Evolutionary conservation across 2,329 filamentous ascomycete genomes (phyloP).

Genomic region (Microcyclosporella mali): DNA sequence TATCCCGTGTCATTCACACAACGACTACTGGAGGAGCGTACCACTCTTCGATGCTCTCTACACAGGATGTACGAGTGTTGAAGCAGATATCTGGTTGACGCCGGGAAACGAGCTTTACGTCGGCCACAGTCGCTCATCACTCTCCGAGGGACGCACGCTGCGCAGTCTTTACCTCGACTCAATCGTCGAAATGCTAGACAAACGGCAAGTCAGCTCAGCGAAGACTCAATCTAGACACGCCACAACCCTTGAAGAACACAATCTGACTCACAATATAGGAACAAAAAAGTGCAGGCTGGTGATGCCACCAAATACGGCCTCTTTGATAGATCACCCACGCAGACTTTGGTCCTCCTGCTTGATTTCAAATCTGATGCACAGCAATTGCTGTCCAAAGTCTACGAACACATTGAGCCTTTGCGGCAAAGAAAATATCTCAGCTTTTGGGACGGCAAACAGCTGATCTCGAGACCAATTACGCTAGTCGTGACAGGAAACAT

Average conservation of each 20-base stretch:
- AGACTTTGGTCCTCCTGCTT: constrained; percentile 55
- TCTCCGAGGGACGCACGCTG: constrained; percentile 53
- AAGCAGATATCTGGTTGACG: constrained; percentile 62
- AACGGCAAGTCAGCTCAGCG: constrained; percentile 33
- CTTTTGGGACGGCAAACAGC: constrained; percentile 43
- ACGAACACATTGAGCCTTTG: constrained; percentile 53
- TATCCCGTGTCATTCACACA: constrained; percentile 60
- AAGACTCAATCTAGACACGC: no score
- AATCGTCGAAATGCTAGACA: constrained; percentile 51
- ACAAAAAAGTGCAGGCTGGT: background rate
- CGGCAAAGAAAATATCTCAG: constrained; percentile 48
- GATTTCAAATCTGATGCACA: constrained; percentile 59
- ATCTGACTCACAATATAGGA: background rate
- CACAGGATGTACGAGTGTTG: constrained; percentile 57
- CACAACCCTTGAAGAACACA: no score
- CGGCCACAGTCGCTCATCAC: constrained; percentile 50
- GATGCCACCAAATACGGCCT: constrained; percentile 45
- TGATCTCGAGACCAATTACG: constrained; percentile 56
- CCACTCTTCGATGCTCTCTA: constrained; percentile 57
- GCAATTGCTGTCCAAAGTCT: constrained; percentile 47
- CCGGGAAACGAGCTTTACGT: constrained; percentile 8
- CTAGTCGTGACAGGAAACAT: constrained; percentile 62
- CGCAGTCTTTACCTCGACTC: constrained; percentile 58
- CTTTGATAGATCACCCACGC: constrained; percentile 33
- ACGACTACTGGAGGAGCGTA: constrained; percentile 62